Conservation (phyloP, 192 early-diverging fungal species). For the Fimicolochytrium jonesii region DNA sequence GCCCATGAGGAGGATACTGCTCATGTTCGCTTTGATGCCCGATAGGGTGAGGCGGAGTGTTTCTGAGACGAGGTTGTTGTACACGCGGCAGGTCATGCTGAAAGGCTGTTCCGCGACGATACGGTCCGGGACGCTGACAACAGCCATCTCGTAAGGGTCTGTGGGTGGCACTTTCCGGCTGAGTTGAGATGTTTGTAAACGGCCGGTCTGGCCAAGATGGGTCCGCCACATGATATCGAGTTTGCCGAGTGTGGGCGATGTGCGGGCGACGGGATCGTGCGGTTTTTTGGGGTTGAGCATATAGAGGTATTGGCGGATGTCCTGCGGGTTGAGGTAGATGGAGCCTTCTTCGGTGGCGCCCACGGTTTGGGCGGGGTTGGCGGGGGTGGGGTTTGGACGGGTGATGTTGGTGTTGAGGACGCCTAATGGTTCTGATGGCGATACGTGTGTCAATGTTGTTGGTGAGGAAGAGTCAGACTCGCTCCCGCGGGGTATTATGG, state of each 20-base stretch:
- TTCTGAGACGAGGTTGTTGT: conserved; percentile 52
- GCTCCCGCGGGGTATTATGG: conserved; percentile 11
- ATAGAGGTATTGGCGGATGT: conserved; percentile 90
- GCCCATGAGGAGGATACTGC: conserved; percentile 65
- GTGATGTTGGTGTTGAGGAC: no score
- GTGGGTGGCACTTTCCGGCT: conserved; percentile 73
- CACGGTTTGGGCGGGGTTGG: background rate
- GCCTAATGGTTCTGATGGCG: no score
- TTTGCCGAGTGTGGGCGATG: conserved; percentile 82
- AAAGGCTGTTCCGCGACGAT: conserved; percentile 64
- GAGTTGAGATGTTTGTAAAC: conserved; percentile 90
- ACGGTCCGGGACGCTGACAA: conserved; percentile 34
- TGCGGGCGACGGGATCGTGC: conserved; percentile 56
- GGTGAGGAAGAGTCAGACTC: background rate
- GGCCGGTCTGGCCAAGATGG: conserved; percentile 81
- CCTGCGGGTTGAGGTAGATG: conserved; percentile 64
- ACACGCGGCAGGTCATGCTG: conserved; percentile 54
- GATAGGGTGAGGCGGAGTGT: conserved; percentile 55
- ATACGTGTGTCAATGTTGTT: no score
- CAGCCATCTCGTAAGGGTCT: conserved; percentile 65
- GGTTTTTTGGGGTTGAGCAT: conserved; percentile 62
- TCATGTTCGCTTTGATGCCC: conserved; percentile 76
- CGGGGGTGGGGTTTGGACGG: background rate
- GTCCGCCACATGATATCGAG: conserved; percentile 94
- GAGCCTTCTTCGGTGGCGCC: conserved; percentile 18